phyloP scores from a whole-genome alignment of 2,329 filamentous ascomycete genomes.

The Rugonectria rugulosa region DNA sequence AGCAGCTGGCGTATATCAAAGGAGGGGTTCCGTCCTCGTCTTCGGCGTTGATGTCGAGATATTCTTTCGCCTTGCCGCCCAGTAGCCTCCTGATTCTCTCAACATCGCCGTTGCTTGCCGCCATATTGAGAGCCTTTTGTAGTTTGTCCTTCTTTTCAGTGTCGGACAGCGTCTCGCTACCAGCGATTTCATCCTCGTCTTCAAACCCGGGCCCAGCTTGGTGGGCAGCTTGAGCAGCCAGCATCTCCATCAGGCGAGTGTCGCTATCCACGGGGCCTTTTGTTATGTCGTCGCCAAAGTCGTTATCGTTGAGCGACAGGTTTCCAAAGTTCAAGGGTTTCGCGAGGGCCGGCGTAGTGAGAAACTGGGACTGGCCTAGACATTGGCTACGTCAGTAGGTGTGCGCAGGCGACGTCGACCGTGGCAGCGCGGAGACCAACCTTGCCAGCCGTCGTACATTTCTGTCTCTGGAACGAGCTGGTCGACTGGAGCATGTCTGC shows the following conservation, averaged over 20 bases:
- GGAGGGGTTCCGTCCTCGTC: conserved; percentile 97
- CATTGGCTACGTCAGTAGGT: conserved; percentile 35
- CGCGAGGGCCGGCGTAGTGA: conserved; percentile 84
- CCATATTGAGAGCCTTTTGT: conserved; percentile 91
- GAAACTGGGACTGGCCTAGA: conserved; percentile 91
- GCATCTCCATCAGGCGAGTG: conserved; percentile 90
- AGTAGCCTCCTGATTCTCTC: conserved; percentile 81
- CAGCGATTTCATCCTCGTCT: conserved; percentile 81
- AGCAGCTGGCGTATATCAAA: conserved; percentile 96
- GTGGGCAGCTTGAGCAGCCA: conserved; percentile 88
- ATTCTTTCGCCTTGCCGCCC: conserved; percentile 74
- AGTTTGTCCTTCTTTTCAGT: conserved; percentile 81
- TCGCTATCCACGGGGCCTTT: conserved; percentile 77
- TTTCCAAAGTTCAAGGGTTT: conserved; percentile 84
- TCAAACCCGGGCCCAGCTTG: conserved; percentile 75
- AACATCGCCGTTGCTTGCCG: conserved; percentile 93
- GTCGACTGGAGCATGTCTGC: conserved; percentile 69
- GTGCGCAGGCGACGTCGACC: conserved; percentile 25
- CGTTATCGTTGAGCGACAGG: conserved; percentile 81
- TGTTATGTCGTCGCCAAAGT: conserved; percentile 69
- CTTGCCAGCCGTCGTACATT: conserved; percentile 99
- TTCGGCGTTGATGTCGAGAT: conserved; percentile 83
- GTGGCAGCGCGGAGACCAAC: conserved; percentile 51
- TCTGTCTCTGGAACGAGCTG: conserved; percentile 82
- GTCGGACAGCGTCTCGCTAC: conserved; percentile 75